Evolutionary conservation across 2,329 filamentous ascomycete species (phyloP), one percentile per base, ranked within the genome.

Genomic region (Penicillium sp.): DNA sequence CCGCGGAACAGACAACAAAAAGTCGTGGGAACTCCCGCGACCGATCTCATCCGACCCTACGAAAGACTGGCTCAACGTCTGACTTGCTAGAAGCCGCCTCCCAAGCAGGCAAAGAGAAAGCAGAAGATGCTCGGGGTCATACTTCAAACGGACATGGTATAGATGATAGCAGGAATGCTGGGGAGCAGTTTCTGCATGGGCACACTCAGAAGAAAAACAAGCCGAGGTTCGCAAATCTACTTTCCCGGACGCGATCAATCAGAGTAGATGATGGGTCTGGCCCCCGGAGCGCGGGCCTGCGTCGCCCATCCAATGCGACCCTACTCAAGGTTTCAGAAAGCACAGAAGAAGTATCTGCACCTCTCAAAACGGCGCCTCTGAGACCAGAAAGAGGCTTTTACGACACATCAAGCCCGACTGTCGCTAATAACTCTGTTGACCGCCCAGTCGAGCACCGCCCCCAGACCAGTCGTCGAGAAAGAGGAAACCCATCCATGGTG

Each of bases 351-450:
- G 42, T 75, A 11, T 70, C 74, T 45, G 71, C 74, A 53, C 75
- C 79, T 16, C 75, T 85, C 52, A 86, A 81, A 68, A 86, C 86
- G 1, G 83, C 88, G 9, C 84, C 87, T 1, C 71, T 85, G 33
- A 81, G 84, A 38, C 82, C 84, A 64, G 89, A 91, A 56, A 83
- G 86, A 63, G 81, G 85, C 3, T 85, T 87, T 64, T 82, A 83
- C 63, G 83, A 87, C 46, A 86, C 87, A 75, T 86, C 89, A 77
- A 74, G 71, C 60, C 83, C 87, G 28, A 79, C 80, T 23, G 72
- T 80, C 55, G 82, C 89, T 60, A 90, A 89, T 63, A 85, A 87
- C 63, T 91, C 89, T 3, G 84, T 85, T 60, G 90, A 95, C 69
- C 84, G 89, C 24, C 75, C 77, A 50, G 61, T 63, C 47, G 72